Conservation (phyloP, 352 stramenopile species). For the Globisporangium nunn region DNA sequence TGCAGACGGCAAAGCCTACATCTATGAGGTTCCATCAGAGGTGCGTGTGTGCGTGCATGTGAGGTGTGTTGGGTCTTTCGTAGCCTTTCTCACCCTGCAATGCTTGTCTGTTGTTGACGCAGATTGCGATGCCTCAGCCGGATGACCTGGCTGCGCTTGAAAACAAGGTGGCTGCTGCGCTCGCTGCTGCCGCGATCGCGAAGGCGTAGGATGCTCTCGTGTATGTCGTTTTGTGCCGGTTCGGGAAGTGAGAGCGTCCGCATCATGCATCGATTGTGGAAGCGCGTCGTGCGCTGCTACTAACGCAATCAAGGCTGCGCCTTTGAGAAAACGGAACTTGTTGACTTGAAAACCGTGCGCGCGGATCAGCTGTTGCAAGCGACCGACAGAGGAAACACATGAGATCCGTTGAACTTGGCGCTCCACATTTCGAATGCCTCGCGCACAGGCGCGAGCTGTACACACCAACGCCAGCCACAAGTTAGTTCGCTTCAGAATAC, state of each 20-base stretch:
- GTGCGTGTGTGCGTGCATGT: conserved; percentile 22
- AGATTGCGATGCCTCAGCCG: conserved; percentile 58
- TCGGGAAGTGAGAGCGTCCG: background rate
- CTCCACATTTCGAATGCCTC: conserved; percentile 52
- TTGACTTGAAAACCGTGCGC: too few species aligned
- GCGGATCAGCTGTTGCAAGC: background rate
- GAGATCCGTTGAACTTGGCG: conserved; percentile 40
- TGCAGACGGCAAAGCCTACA: conserved; percentile 56
- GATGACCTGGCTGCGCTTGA: conserved; percentile 62
- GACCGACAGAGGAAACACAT: conserved; percentile 21
- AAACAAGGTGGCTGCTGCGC: conserved; percentile 47
- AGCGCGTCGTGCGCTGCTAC: too few species aligned
- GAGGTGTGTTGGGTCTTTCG: background rate
- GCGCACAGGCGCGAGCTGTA: conserved; percentile 32
- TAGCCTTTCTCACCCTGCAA: conserved; percentile 2
- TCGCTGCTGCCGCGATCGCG: conserved; percentile 32
- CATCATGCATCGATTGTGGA: background rate
- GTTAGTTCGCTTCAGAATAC: background rate
- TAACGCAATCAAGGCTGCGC: background rate
- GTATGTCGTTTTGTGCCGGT: background rate
- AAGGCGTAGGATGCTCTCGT: conserved; percentile 21
- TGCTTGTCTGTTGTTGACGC: conserved; percentile 1
- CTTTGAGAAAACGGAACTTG: too few species aligned
- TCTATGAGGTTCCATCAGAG: conserved; percentile 77
- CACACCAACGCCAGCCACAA: conserved; percentile 1